These are phyloP conservation scores for Podaxis sp. DNA, from an alignment of 768 basidiomycete genomes.

Conservation along the genomic window DNA sequence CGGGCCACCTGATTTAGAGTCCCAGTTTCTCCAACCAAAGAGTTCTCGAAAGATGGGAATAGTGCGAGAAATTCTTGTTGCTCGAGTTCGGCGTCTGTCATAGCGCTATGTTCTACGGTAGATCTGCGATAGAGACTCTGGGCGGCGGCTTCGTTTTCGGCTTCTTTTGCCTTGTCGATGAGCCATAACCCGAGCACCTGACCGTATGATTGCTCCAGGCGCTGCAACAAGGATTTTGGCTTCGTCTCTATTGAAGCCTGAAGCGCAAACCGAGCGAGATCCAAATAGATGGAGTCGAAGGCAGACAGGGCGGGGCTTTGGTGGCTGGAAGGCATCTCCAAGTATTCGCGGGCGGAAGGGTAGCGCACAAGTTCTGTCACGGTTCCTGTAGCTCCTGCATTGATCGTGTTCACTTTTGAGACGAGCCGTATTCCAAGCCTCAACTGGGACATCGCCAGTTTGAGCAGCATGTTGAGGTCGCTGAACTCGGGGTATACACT, in stretches of 20 bases:
- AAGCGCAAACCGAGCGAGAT: constrained; percentile 45
- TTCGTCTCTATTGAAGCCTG: constrained; percentile 45
- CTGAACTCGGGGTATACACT: constrained; percentile 64
- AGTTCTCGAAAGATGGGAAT: constrained; percentile 83
- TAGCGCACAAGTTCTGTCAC: constrained; percentile 46
- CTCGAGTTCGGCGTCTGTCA: constrained; percentile 74
- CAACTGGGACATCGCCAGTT: constrained; percentile 61
- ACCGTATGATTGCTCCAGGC: constrained; percentile 58
- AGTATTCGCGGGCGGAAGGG: constrained; percentile 40
- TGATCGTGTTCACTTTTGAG: constrained; percentile 19
- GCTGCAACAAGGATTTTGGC: constrained; percentile 26
- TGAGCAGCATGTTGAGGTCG: constrained; percentile 71
- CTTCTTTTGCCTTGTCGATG: constrained; percentile 71
- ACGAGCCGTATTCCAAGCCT: constrained; percentile 67
- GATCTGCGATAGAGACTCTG: constrained; percentile 77
- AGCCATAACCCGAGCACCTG: constrained; percentile 81
- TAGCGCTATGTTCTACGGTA: constrained; percentile 48
- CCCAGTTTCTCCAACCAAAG: constrained; percentile 31
- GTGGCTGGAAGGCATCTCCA: background rate
- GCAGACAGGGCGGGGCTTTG: constrained; percentile 31
- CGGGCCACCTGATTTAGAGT: constrained; percentile 16
- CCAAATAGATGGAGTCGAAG: constrained; percentile 46
- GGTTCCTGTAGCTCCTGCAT: constrained; percentile 23
- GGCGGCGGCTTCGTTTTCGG: constrained; percentile 59
- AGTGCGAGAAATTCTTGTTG: constrained; percentile 80